Percentiles rank a stretch among this genome's conserved stretches.
Conservation (phyloP, 2,329 filamentous ascomycete genomes). For the Stromatinia cepivora region DNA sequence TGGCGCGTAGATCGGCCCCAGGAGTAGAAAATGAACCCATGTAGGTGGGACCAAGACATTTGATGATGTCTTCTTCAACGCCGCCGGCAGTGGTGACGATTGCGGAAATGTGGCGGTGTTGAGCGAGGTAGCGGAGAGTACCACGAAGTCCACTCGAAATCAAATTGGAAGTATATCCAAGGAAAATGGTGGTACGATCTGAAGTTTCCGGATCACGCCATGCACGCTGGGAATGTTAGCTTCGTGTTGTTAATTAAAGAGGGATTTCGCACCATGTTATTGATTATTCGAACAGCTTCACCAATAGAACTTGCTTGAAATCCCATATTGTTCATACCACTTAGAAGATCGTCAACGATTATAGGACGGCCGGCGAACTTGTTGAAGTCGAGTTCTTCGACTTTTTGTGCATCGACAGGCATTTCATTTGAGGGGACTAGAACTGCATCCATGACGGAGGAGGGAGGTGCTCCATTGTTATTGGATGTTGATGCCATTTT, state of each 20-base stretch:
- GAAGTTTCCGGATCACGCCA: conserved; percentile 80
- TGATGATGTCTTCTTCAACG: conserved; percentile 97
- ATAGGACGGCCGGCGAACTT: conserved; percentile 71
- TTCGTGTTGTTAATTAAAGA: not conserved
- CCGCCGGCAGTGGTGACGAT: conserved; percentile 96
- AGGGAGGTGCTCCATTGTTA: conserved; percentile 48
- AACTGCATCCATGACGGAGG: conserved; percentile 74
- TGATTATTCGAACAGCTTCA: conserved; percentile 87
- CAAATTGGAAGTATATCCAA: conserved; percentile 96
- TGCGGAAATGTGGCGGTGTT: conserved; percentile 88
- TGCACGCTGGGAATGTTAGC: conserved; percentile 56
- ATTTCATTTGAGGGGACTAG: conserved; percentile 81
- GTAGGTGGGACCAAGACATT: conserved; percentile 93
- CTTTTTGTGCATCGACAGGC: conserved; percentile 73
- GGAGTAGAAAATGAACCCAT: conserved; percentile 79
- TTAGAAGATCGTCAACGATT: conserved; percentile 80
- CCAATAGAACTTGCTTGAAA: conserved; percentile 80
- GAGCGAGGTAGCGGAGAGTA: conserved; percentile 85
- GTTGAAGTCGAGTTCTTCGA: conserved; percentile 92
- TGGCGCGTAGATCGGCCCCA: conserved; percentile 75
- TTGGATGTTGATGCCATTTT: conserved; percentile 22
- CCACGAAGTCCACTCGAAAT: conserved; percentile 94
- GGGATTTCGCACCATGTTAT: conserved; percentile 73
- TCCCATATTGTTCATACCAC: conserved; percentile 82
- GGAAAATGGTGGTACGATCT: conserved; percentile 85